phyloP scores from a whole-genome alignment of 768 basidiomycete species.

The Lactifluus piperatus region DNA sequence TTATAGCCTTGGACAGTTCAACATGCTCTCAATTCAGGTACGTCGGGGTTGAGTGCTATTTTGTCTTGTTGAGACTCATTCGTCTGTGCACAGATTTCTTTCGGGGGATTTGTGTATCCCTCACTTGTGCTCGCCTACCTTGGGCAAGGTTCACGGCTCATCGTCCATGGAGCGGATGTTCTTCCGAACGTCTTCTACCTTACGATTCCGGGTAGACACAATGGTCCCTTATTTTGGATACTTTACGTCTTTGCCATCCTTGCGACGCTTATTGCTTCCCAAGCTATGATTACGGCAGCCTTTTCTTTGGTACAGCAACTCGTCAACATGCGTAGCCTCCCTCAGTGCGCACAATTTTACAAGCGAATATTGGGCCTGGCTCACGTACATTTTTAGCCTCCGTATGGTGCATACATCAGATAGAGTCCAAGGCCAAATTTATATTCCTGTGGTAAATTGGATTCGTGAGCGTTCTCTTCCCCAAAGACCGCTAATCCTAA shows the following conservation, averaged over 20 bases:
- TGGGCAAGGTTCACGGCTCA: constrained; percentile 59
- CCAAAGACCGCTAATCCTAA: not conserved
- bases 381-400: constrained; percentile 24
- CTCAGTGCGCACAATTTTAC: constrained; percentile 28
- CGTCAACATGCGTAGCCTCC: constrained; percentile 51
- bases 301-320: constrained; percentile 58
- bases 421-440: constrained; percentile 53
- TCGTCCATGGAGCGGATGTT: constrained; percentile 40
- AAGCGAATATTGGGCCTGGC: not conserved
- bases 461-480: constrained; percentile 24
- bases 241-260: constrained; percentile 55
- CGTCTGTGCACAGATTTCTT: constrained; percentile 35
- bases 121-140: constrained; percentile 57
- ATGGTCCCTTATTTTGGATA: constrained; percentile 55
- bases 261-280: constrained; percentile 58
- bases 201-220: constrained; percentile 48
- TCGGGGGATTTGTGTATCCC: constrained; percentile 46
- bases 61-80: not conserved
- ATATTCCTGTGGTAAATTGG: constrained; percentile 58
- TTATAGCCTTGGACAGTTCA: constrained; percentile 58
- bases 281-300: constrained; percentile 62
- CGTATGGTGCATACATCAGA: constrained; percentile 55
- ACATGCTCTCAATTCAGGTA: constrained; percentile 48
- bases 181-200: constrained; percentile 53
- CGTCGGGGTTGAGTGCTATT: constrained; percentile 2